Base-by-base conservation (phyloP, 139 green algal species). In the Volvox africanus region DNA sequence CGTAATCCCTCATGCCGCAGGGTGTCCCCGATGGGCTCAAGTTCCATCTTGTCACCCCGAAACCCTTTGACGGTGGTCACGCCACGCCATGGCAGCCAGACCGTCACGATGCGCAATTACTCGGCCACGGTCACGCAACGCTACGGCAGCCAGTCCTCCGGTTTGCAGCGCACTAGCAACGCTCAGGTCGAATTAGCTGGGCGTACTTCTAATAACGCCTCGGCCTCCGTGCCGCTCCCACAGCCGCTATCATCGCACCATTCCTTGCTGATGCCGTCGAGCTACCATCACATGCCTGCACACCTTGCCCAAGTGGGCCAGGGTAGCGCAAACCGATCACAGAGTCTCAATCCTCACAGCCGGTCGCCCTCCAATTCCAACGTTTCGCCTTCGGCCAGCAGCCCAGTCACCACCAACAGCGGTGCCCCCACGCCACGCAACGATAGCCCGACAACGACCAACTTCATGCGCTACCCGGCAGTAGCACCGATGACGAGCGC, bases 21-120 rank as follows among this genome's bases (percentile, higher is more conserved):
- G 73, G 73, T 90, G 21, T 90, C 86, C 24, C 73, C 86, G 0
- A 55, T 89, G 85, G 85, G 85, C 20, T 89, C 85, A 16, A 89
- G 84, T 36, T 55, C 44, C 33, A 30, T 35, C 28, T 9, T 82
- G 2, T 50, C 69, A 30, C 85, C 85, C 32, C 85, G 85, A 24
- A 37, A 89, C 67, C 68, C 62, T 21, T 89, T 68, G 13, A 44
- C 68, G 9, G 68, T 50, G 0, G 62, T 89, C 37, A 80, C 85
- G 37, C n/a, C 71, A 16, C 73, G 86, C 3, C 28, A 83, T 33
- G 73, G 30, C 86, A 84, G 86, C 71, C 86, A 89, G 44, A 82
- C 84, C 6, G 18, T 90, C 16, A 26, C 35, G 14, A 9, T 20
- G 2, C 86, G 86, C 50, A 69, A 84, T 55, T 16, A 89, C 65